Conservation (phyloP, 2,329 filamentous ascomycete species). For the Harringtonia aguacate region DNA sequence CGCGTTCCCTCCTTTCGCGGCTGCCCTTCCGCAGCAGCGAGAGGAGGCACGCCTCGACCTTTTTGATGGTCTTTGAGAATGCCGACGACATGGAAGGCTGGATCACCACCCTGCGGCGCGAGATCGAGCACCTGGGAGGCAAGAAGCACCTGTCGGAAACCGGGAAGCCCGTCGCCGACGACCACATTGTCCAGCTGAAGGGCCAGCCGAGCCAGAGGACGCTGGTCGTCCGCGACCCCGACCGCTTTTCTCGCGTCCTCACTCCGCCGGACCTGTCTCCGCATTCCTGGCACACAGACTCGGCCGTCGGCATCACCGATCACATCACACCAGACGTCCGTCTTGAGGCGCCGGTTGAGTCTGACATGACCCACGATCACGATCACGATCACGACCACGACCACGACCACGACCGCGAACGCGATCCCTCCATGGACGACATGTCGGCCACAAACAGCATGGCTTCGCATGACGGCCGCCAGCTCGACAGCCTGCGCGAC, state of each 20-base stretch:
- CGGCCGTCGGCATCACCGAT: conserved; percentile 10
- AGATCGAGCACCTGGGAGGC: conserved; percentile 61
- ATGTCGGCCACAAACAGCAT: conserved; percentile 47
- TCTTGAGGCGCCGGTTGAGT: conserved; percentile 13
- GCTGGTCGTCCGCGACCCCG: conserved; percentile 34
- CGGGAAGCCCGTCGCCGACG: conserved; percentile 36
- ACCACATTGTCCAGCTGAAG: conserved; percentile 21
- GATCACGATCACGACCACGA: no score
- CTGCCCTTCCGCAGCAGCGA: conserved; percentile 49
- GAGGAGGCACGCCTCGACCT: conserved; percentile 47
- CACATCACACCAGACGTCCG: conserved; percentile 16
- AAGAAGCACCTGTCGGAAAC: conserved; percentile 52
- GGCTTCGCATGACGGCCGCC: conserved; percentile 46
- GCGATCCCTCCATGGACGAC: conserved; percentile 38
- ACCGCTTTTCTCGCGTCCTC: conserved; percentile 31
- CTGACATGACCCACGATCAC: conserved; percentile 24
- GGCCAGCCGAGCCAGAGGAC: conserved; percentile 34
- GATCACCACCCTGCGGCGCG: conserved; percentile 56
- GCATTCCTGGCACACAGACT: conserved; percentile 18
- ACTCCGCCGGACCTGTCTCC: conserved; percentile 20
- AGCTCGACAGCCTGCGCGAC: conserved; percentile 46
- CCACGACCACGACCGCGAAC: no score
- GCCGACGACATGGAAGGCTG: conserved; percentile 68
- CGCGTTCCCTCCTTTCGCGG: conserved; percentile 54
- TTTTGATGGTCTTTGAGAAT: conserved; percentile 62